Conservation (phyloP, 345 rosid genomes). For the Trapa bicornis region DNA sequence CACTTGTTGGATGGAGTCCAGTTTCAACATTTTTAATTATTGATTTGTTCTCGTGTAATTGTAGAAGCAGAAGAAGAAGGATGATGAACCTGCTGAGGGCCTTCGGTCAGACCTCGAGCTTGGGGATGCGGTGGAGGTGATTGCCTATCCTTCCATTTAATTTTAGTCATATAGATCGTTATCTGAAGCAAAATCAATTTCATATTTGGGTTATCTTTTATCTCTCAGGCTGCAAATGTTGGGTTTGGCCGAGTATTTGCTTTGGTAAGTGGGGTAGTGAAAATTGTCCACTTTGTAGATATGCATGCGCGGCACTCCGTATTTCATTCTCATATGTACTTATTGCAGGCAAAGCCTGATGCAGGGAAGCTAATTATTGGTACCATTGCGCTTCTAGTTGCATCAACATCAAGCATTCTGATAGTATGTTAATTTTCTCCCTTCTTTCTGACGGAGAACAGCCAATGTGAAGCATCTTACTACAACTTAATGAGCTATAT, state of each 20-base stretch:
- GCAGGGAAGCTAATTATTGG: slow-evolving; percentile 59
- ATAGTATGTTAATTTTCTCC: slow-evolving; percentile 28
- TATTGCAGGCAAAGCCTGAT: slow-evolving; percentile 65
- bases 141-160: slow-evolving; percentile 5
- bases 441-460: background rate
- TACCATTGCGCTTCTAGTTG: slow-evolving; percentile 60
- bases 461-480: background rate
- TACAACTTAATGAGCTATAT: background rate
- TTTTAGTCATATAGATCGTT: slow-evolving; percentile 6
- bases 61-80: slow-evolving; percentile 26
- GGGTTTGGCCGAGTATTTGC: slow-evolving; percentile 59
- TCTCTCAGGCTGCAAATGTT: slow-evolving; percentile 60
- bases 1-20: background rate
- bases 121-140: slow-evolving; percentile 55
- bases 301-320: background rate
- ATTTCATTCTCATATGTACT: background rate
- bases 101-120: slow-evolving; percentile 41
- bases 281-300: background rate
- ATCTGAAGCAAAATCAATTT: background rate
- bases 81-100: slow-evolving; percentile 22
- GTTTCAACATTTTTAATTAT: background rate
- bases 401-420: slow-evolving; percentile 58
- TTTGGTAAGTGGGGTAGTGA: slow-evolving; percentile 34
- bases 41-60: background rate
- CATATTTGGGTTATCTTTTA: slow-evolving; percentile 5